Base-by-base conservation (phyloP, 495 filamentous ascomycete species). In the Talaromyces stipitatus region DNA sequence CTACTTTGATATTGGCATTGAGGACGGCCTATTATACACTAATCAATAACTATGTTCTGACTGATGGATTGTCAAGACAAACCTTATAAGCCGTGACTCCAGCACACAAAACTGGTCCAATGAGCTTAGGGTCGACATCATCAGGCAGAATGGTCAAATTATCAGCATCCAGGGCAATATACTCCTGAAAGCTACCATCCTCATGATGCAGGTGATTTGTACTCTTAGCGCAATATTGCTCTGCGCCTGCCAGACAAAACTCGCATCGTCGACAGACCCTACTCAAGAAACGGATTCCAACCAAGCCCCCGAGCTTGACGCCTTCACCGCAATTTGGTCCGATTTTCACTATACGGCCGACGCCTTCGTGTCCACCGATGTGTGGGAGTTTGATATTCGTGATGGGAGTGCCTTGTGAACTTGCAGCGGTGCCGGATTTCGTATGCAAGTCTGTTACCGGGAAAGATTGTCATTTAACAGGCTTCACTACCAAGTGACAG, bases 151-250 rank as follows among this genome's bases (percentile, higher is more conserved):
- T 52, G 2, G 74, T 75, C 61, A 77, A 53, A 53, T 77, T 76
- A 41, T 73, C 72, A 24, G 74, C 74, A 66, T 77, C 72, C 22
- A 78, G 60, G 1, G 68, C 71, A 54, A 78, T 74, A 56, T 72
- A 77, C 62, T 77, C 60, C 63, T 77, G 73, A 41, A 54, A 54
- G 29, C 51, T 54, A 36, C 51, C 77, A 60, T 79, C 76, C 36
- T 76, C 75, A 56, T 80, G 75, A 54, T 77, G 75, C 18, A 79
- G 58, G 61, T 79, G 77, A 30, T 79, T 78, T 6, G 74, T 78
- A 45, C 69, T 68, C 50, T 69, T 66, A 24, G 68, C 52, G 32
- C 72, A 75, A 50, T 78, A 69, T 60, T 80, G 75, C 58, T 80
- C 76, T 24, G 61, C 70, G 2, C 76, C 76, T 2, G 69, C 72